A percentile compares a stretch with the other conserved stretches of the same genome.
Evolutionary conservation across 371 early-diverging fungal genomes (phyloP).

Genomic region (Mucor irregularis): DNA sequence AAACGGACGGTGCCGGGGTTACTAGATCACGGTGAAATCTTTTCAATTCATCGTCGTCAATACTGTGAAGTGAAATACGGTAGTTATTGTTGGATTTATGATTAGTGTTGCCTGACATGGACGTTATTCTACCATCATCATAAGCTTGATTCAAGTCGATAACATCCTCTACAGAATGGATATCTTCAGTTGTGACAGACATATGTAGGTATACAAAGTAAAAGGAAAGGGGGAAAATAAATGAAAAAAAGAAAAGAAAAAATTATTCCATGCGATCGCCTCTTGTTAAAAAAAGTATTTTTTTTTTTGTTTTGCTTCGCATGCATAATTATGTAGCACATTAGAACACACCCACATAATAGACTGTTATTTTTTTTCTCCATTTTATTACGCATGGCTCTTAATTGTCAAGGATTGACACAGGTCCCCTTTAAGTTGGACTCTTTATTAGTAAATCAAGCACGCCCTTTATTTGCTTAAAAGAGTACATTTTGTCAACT

Average conservation of each 20-base stretch:
- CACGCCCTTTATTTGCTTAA: too few relatives aligned
- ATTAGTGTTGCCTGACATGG: slow-evolving; percentile 1
- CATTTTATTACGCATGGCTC: too few relatives aligned
- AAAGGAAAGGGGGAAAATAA: background rate
- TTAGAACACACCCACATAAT: too few relatives aligned
- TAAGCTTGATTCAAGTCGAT: slow-evolving; percentile 10
- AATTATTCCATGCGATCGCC: too few relatives aligned
- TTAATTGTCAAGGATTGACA: too few relatives aligned
- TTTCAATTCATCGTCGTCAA: slow-evolving; percentile 24
- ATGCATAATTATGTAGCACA: too few relatives aligned
- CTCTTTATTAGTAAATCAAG: too few relatives aligned
- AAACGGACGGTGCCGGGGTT: slow-evolving; percentile 21
- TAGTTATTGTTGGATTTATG: slow-evolving; percentile 1
- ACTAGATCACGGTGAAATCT: slow-evolving; percentile 17
- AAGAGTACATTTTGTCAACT: background rate
- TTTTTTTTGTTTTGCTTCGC: too few relatives aligned
- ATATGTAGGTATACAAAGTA: background rate
- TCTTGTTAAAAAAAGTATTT: too few relatives aligned
- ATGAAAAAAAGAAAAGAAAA: background rate
- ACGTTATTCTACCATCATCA: background rate
- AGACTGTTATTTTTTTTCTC: too few relatives aligned
- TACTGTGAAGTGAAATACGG: slow-evolving; percentile 18
- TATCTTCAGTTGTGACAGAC: slow-evolving; percentile 7
- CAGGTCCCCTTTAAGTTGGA: too few relatives aligned
- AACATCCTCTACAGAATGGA: slow-evolving; percentile 10